Conservation (phyloP, 1,284 basidiomycete species). For the Tremellales sp. region DNA sequence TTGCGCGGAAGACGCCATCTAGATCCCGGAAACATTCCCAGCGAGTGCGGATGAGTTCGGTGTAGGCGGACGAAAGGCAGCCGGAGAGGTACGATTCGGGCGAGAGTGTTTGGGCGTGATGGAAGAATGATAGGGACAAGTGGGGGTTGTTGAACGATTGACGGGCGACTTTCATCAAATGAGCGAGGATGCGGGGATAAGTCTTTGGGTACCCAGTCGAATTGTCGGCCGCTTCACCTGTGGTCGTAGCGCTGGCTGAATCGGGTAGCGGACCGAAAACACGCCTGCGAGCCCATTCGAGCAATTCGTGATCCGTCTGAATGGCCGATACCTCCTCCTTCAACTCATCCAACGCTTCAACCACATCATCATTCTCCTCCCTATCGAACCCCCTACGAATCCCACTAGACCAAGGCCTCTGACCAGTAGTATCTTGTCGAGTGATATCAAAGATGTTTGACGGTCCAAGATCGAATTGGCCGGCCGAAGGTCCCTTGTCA, state of each 20-base stretch:
- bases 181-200: constrained; percentile 70
- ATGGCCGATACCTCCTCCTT: constrained; percentile 71
- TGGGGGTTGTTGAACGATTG: constrained; percentile 72
- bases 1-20: constrained; percentile 62
- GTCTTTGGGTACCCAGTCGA: constrained; percentile 51
- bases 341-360: constrained; percentile 58
- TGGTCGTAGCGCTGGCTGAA: constrained; percentile 4
- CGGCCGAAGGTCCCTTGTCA: not conserved
- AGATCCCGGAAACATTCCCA: constrained; percentile 80
- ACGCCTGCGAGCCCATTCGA: constrained; percentile 69
- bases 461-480: not conserved
- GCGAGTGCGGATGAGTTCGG: constrained; percentile 71
- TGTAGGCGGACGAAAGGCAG: constrained; percentile 77
- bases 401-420: not conserved
- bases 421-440: not conserved
- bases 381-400: constrained; percentile 8
- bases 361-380: constrained; percentile 18
- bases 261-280: constrained; percentile 53
- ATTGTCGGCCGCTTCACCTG: constrained; percentile 44
- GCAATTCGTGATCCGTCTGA: constrained; percentile 63
- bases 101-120: constrained; percentile 66
- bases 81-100: constrained; percentile 77
- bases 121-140: constrained; percentile 75
- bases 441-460: not conserved
- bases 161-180: constrained; percentile 69